Percentiles rank a stretch among this genome's conserved stretches.
Conservation (phyloP, 1,139 yeast species). For the Saccharomyces hybrid region DNA sequence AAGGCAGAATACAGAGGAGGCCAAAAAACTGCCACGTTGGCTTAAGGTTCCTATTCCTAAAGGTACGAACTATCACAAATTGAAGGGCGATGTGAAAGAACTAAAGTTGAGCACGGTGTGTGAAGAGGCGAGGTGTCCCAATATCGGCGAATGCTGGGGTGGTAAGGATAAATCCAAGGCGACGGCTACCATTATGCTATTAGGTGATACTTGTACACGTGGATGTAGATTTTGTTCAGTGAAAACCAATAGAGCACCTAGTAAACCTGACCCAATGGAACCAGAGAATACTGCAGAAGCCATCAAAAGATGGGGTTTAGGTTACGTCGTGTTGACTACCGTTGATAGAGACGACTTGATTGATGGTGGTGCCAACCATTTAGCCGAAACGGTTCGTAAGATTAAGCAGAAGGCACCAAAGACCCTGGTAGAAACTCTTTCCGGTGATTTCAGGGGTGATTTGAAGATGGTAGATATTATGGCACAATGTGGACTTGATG, state of each 20-base stretch:
- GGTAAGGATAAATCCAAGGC: slow-evolving; percentile 88
- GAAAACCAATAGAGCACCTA: slow-evolving; percentile 82
- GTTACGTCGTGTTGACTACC: slow-evolving; percentile 94
- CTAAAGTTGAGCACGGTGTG: slow-evolving; percentile 90
- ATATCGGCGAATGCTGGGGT: slow-evolving; percentile 99
- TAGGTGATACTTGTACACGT: slow-evolving; percentile 98
- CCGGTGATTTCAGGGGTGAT: slow-evolving; percentile 95
- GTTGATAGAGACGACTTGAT: slow-evolving; percentile 93
- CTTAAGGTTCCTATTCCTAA: slow-evolving; percentile 94
- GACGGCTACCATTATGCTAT: slow-evolving; percentile 97
- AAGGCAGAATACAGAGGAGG: slow-evolving; percentile 37
- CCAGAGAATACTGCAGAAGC: slow-evolving; percentile 99
- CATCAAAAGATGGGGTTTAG: slow-evolving; percentile 95
- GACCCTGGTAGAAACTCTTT: slow-evolving; percentile 83
- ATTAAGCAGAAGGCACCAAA: slow-evolving; percentile 88
- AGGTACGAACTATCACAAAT: slow-evolving; percentile 71
- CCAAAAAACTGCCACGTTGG: slow-evolving; percentile 70
- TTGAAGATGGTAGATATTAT: slow-evolving; percentile 69
- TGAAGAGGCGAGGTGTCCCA: slow-evolving; percentile 98
- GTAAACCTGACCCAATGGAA: slow-evolving; percentile 88
- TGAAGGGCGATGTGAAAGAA: slow-evolving; percentile 83
- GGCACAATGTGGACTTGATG: slow-evolving; percentile 86
- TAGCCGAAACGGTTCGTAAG: slow-evolving; percentile 76
- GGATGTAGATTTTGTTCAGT: slow-evolving; percentile 98
- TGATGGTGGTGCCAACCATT: slow-evolving; percentile 92